Base-by-base conservation (phyloP, 2,329 filamentous ascomycete species). In the Cladosporium sp. region DNA sequence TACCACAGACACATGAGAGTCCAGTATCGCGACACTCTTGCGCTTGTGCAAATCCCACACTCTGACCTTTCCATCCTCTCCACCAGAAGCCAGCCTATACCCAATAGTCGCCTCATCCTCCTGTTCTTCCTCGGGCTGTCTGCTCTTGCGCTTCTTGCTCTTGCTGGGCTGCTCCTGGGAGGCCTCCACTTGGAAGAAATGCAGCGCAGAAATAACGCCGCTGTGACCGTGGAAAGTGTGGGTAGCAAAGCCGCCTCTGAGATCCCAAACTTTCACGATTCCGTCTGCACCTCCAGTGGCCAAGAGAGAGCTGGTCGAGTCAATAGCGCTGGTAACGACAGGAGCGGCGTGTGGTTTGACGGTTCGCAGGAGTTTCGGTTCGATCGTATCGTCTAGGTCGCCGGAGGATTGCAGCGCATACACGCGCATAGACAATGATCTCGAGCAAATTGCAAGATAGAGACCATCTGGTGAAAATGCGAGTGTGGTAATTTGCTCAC, bases 1-100 rank as follows among this genome's bases (percentile, higher is more conserved):
- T n/a, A 98, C 88, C 57, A 97, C 88, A 8, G 93, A 97, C 18
- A 95, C 90, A 65, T 98, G 94, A 0, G 90, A 93, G 53, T 97
- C 90, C 27, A 95, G 75, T 15, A 84, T 83, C 16, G 88, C 86
- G 18, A 88, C 76, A 52, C 84, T 84, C 56, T 80, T 87, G 50
- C 88, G 81, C 71, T 88, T 94, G 69, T 91, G 83, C 51, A 98
- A 72, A 70, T 97, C 88, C 88, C 91, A 98, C 18, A 98, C 80
- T 16, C 88, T 79, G 47, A 98, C 80, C 63, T 92, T 94, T 27
- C 93, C 93, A 66, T 97, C 92, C 68, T 98, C 94, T 54, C 87
- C 90, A 55, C 92, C 93, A 29, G 90, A 94, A 4, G 90, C 91
- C 13, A 98, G 77, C 40, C 89, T 78, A 66, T 94, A 95, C 22